A percentile compares a stretch with the other conserved stretches of the same genome.
phyloP scores from a whole-genome alignment of 768 basidiomycete genomes.

The Leucocoprinus sp. region DNA sequence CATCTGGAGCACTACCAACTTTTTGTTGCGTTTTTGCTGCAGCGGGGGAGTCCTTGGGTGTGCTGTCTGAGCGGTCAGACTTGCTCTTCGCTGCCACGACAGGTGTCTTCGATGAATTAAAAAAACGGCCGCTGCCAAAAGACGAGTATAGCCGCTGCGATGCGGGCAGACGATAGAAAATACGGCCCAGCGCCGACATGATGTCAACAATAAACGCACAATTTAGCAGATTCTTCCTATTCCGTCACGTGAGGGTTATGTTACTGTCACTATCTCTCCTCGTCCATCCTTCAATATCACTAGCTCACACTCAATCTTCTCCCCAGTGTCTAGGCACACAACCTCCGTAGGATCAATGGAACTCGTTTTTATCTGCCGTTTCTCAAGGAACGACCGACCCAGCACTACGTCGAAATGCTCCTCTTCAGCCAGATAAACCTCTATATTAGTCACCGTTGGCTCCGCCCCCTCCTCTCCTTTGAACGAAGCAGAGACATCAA shows the following conservation, averaged over 20 bases:
- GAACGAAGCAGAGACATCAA: not conserved
- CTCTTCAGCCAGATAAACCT: conserved; percentile 89
- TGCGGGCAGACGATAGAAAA: conserved; percentile 39
- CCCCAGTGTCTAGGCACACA: conserved; percentile 86
- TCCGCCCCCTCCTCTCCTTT: conserved; percentile 21
- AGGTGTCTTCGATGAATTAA: conserved; percentile 54
- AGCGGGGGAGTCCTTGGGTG: conserved; percentile 9
- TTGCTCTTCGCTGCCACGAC: conserved; percentile 28
- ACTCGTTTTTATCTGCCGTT: conserved; percentile 74
- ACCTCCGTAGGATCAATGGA: conserved; percentile 83
- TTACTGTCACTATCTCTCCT: conserved; percentile 86
- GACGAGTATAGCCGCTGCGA: conserved; percentile 63
- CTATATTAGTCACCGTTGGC: conserved; percentile 25
- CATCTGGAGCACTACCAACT: conserved; percentile 9
- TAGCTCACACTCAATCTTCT: conserved; percentile 85
- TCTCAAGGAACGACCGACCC: conserved; percentile 80
- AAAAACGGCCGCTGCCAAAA: conserved; percentile 67
- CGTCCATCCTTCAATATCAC: conserved; percentile 88
- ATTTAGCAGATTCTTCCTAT: not conserved
- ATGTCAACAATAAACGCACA: conserved; percentile 4
- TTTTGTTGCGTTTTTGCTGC: conserved; percentile 8
- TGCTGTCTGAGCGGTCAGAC: conserved; percentile 8
- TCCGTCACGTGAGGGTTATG: conserved; percentile 28
- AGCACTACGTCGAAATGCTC: conserved; percentile 94
- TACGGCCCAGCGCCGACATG: conserved; percentile 47